Conservation (phyloP, 1,284 basidiomycete species). For the Moesziomyces aphidis region DNA sequence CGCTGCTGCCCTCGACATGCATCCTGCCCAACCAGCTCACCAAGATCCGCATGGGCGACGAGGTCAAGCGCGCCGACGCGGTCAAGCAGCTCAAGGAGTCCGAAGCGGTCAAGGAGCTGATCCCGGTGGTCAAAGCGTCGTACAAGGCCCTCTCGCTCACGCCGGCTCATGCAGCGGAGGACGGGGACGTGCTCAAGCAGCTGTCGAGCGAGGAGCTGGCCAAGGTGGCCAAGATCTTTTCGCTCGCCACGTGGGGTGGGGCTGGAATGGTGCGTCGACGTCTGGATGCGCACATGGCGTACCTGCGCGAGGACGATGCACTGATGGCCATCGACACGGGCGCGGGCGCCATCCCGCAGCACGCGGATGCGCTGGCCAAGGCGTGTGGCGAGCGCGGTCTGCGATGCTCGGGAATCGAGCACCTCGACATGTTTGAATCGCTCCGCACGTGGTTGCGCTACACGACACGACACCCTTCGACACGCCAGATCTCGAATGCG, state of each 20-base stretch:
- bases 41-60: conserved; percentile 60
- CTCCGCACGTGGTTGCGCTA: conserved; percentile 34
- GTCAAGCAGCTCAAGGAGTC: conserved; percentile 20
- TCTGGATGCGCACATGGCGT: conserved; percentile 46
- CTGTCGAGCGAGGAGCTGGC: conserved; percentile 25
- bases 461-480: conserved; percentile 28
- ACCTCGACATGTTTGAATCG: conserved; percentile 36
- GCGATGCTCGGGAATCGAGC: conserved; percentile 32
- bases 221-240: conserved; percentile 44
- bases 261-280: conserved; percentile 38
- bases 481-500: conserved; percentile 7
- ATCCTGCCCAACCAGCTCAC: conserved; percentile 82
- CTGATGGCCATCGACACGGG: conserved; percentile 33
- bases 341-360: conserved; percentile 21
- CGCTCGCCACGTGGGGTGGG: conserved; percentile 55
- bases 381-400: conserved; percentile 58
- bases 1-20: conserved; percentile 85
- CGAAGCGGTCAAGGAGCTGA: conserved; percentile 29
- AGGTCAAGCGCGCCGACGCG: conserved; percentile 53
- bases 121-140: conserved; percentile 16
- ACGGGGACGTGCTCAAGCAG: conserved; percentile 14
- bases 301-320: conserved; percentile 51
- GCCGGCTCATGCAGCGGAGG: conserved; percentile 4
- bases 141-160: conserved; percentile 1
- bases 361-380: conserved; percentile 46